A percentile compares a stretch with the other conserved stretches of the same genome.
These are phyloP conservation scores for Gossypium thurberi DNA, from an alignment of 345 rosid genomes.

Conservation along the genomic window DNA sequence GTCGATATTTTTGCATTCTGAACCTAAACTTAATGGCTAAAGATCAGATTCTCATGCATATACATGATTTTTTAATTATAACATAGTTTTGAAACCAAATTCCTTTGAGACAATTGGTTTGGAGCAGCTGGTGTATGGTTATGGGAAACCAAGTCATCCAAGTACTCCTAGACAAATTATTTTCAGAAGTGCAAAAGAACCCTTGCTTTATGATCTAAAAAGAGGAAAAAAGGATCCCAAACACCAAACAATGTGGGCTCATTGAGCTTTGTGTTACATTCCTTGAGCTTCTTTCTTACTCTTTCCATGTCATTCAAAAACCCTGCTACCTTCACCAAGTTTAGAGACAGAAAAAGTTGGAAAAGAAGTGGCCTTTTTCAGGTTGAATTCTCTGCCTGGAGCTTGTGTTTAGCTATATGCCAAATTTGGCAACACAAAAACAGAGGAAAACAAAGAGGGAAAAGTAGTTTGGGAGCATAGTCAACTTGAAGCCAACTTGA, in stretches of 20 bases:
- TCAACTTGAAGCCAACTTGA: conserved; percentile 11
- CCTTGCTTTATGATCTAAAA: conserved; percentile 27
- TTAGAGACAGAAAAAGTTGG: conserved; percentile 12
- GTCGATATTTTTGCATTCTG: not conserved
- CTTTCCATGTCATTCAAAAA: conserved; percentile 15
- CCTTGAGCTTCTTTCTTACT: conserved; percentile 21
- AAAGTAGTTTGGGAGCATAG: conserved; percentile 2
- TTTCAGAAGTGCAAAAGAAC: conserved; percentile 27
- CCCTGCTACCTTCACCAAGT: conserved; percentile 10
- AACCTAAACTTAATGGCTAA: not conserved
- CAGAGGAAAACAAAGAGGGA: not conserved
- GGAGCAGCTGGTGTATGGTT: conserved; percentile 6
- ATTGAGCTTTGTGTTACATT: not conserved
- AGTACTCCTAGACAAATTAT: conserved; percentile 34
- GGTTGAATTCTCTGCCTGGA: conserved; percentile 17
- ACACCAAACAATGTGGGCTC: not conserved
- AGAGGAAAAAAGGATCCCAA: not conserved
- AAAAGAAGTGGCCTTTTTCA: conserved; percentile 17
- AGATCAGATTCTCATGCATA: not conserved
- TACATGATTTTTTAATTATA: not conserved
- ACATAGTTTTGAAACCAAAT: not conserved
- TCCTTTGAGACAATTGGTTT: not conserved
- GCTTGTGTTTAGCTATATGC: conserved; percentile 16
- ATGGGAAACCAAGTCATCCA: conserved; percentile 31
- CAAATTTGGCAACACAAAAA: conserved; percentile 37